phyloP scores from a whole-genome alignment of 2,329 filamentous ascomycete species.

The Oidium heveae region DNA sequence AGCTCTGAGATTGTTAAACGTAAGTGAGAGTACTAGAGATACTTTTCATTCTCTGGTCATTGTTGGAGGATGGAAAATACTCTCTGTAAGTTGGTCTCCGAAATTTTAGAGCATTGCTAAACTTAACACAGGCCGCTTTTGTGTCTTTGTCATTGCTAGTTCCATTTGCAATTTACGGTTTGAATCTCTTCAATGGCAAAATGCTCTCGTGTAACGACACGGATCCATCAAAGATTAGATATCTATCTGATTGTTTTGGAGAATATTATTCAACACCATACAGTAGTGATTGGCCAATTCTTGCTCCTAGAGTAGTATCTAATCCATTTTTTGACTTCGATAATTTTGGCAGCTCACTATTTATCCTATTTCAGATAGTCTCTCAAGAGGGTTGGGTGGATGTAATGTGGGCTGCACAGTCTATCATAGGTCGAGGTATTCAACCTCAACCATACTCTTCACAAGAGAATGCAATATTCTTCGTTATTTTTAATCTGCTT shows the following conservation, averaged over 20 bases:
- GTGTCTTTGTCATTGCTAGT: slow-evolving; percentile 87
- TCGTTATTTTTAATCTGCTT: slow-evolving; percentile 86
- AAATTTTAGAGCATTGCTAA: slow-evolving; percentile 1
- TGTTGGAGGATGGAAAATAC: slow-evolving; percentile 77
- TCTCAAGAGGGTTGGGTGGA: slow-evolving; percentile 96
- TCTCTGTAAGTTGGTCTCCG: slow-evolving; percentile 18
- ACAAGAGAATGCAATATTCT: slow-evolving; percentile 78
- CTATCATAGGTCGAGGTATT: slow-evolving; percentile 48
- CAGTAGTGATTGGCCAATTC: slow-evolving; percentile 47
- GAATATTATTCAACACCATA: slow-evolving; percentile 59
- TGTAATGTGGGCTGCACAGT: slow-evolving; percentile 65
- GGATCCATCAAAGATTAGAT: slow-evolving; percentile 24
- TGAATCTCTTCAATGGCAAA: slow-evolving; percentile 76
- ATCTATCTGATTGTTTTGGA: slow-evolving; percentile 52
- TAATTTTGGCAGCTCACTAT: slow-evolving; percentile 76
- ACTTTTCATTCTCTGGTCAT: slow-evolving; percentile 96
- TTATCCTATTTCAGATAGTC: slow-evolving; percentile 95
- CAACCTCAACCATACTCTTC: slow-evolving; percentile 47
- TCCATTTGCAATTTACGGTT: slow-evolving; percentile 84
- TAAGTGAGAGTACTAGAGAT: slow-evolving; percentile 83
- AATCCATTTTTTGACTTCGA: slow-evolving; percentile 87
- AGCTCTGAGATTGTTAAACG: slow-evolving; percentile 73
- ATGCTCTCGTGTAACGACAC: slow-evolving; percentile 58
- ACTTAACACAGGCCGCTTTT: slow-evolving; percentile 37
- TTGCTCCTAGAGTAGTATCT: slow-evolving; percentile 55